Evolutionary conservation across 352 stramenopile genomes (phyloP).

Genomic region (Pythium angustatum): DNA sequence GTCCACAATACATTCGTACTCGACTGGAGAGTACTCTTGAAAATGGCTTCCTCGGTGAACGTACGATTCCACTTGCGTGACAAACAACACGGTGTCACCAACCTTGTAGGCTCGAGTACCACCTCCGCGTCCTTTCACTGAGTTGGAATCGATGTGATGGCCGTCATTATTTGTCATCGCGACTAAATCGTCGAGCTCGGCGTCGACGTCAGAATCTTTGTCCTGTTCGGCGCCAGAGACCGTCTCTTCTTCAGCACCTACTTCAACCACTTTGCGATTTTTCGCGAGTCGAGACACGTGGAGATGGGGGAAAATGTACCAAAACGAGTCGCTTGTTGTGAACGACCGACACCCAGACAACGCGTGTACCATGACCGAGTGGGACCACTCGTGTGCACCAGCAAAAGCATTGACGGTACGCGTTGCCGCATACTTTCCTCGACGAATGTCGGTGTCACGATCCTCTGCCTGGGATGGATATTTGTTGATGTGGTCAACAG

Average conservation of each 20-base stretch:
- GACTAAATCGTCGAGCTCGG: background rate
- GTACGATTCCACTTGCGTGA: slow-evolving; percentile 8
- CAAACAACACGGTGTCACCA: background rate
- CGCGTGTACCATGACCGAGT: slow-evolving; percentile 1
- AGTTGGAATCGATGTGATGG: background rate
- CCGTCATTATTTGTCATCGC: background rate
- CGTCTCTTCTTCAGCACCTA: too few relatives aligned
- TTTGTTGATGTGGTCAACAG: slow-evolving; percentile 1
- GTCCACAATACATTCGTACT: slow-evolving; percentile 18
- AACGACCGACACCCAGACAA: slow-evolving; percentile 7
- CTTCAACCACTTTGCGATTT: too few relatives aligned
- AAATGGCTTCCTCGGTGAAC: background rate
- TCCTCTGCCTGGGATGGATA: slow-evolving; percentile 8
- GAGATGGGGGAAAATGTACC: slow-evolving; percentile 18
- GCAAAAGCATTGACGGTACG: slow-evolving; percentile 10
- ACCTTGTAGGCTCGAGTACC: background rate
- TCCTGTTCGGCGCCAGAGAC: too few relatives aligned
- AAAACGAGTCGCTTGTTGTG: slow-evolving; percentile 1
- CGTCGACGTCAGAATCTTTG: too few relatives aligned
- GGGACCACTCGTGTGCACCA: slow-evolving; percentile 1
- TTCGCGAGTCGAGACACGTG: too few relatives aligned
- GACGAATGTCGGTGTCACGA: background rate
- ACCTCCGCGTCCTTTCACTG: too few relatives aligned
- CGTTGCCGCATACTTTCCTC: slow-evolving; percentile 3
- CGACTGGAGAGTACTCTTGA: background rate